Conservation (phyloP, 306 rosid species). For the Alnus glutinosa region DNA sequence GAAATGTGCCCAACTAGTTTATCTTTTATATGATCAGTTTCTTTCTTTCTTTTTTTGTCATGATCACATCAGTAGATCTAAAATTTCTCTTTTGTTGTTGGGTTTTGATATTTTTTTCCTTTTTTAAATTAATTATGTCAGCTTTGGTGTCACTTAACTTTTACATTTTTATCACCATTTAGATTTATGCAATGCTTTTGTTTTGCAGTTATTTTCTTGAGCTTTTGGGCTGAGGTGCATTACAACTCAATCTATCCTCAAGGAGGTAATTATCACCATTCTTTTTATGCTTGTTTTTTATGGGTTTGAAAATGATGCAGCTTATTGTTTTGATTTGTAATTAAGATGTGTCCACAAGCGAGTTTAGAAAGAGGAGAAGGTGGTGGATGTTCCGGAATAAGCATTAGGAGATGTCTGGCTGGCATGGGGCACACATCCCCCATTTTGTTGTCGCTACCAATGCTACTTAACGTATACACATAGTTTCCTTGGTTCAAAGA, state of each 20-base stretch:
- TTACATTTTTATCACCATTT: background rate
- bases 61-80: background rate
- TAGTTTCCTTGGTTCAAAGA: no score
- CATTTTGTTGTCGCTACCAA: conserved; percentile 6
- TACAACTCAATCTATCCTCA: conserved; percentile 87
- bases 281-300: conserved; percentile 19
- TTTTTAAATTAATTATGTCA: conserved; percentile 1
- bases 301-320: background rate
- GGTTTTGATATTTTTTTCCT: background rate
- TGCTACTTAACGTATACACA: no score
- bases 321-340: conserved; percentile 18
- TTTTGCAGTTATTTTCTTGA: conserved; percentile 74
- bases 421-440: conserved; percentile 8
- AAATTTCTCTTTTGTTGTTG: conserved; percentile 7
- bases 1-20: conserved; percentile 1
- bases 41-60: background rate
- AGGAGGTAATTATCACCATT: conserved; percentile 57
- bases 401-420: conserved; percentile 41
- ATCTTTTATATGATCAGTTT: conserved; percentile 3
- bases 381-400: conserved; percentile 84
- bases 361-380: conserved; percentile 66
- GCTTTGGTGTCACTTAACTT: background rate
- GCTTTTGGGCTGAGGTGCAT: conserved; percentile 99
- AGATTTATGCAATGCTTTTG: background rate
- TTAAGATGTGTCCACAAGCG: conserved; percentile 57